A percentile compares a stretch with the other conserved stretches of the same genome.
Evolutionary conservation across 306 rosid species (phyloP).

Genomic region (Begonia peltatifolia): DNA sequence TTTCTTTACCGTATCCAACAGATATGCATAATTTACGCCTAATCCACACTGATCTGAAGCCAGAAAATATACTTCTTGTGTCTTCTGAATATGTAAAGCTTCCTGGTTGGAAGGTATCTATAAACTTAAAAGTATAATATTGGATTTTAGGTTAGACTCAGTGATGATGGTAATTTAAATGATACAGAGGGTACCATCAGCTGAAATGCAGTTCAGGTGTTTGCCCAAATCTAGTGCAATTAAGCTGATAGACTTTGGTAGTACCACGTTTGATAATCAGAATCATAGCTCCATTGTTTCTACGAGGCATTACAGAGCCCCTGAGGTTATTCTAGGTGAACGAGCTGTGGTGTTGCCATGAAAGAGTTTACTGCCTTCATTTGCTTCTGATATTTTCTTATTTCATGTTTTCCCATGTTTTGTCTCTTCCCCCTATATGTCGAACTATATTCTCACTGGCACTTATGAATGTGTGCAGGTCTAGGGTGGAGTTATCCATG

Average conservation of each 20-base stretch:
- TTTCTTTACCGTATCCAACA: slow-evolving; percentile 38
- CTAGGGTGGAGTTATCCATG: slow-evolving; percentile 88
- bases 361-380: slow-evolving; percentile 15
- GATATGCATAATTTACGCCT: slow-evolving; percentile 86
- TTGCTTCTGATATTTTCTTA: slow-evolving; percentile 4
- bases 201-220: slow-evolving; percentile 68
- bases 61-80: slow-evolving; percentile 96
- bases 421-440: neutral
- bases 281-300: slow-evolving; percentile 87
- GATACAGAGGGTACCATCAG: slow-evolving; percentile 82
- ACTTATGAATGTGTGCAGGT: slow-evolving; percentile 37
- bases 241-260: slow-evolving; percentile 99
- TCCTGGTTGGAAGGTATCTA: slow-evolving; percentile 74
- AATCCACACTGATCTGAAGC: slow-evolving; percentile 96
- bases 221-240: slow-evolving; percentile 99
- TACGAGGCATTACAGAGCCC: slow-evolving; percentile 98
- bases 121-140: slow-evolving; percentile 19
- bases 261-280: slow-evolving; percentile 83
- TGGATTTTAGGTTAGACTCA: slow-evolving; percentile 12
- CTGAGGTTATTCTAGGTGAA: slow-evolving; percentile 93
- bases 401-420: slow-evolving; percentile 4
- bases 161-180: slow-evolving; percentile 35
- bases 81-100: slow-evolving; percentile 81
- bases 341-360: slow-evolving; percentile 28
- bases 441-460: slow-evolving; percentile 13